phyloP scores from a whole-genome alignment of 192 early-diverging fungal species.

The Coemansia sp. region DNA sequence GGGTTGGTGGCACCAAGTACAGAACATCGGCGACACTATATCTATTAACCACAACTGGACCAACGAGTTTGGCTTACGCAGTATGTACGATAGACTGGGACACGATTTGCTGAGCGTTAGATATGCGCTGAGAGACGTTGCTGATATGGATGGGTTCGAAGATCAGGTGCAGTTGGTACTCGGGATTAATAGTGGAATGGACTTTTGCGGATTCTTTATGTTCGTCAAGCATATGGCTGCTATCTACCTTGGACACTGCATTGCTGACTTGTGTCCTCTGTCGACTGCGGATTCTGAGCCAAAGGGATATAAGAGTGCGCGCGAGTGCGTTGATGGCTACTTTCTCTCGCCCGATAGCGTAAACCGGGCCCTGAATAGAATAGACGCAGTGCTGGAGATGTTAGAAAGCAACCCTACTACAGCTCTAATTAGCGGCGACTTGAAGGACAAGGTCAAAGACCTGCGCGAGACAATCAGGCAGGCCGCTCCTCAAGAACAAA shows the following conservation, averaged over 20 bases:
- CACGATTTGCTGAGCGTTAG: slow-evolving; percentile 56
- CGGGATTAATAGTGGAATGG: slow-evolving; percentile 33
- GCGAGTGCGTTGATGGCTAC: slow-evolving; percentile 16
- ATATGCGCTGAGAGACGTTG: slow-evolving; percentile 60
- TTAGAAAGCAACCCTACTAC: slow-evolving; percentile 23
- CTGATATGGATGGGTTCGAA: slow-evolving; percentile 45
- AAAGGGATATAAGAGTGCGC: background rate
- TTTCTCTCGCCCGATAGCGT: slow-evolving; percentile 23
- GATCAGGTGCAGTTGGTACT: slow-evolving; percentile 44
- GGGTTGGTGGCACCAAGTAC: slow-evolving; percentile 77
- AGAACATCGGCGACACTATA: slow-evolving; percentile 70
- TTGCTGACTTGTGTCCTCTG: background rate
- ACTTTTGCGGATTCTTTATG: slow-evolving; percentile 34
- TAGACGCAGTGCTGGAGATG: slow-evolving; percentile 17
- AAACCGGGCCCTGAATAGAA: slow-evolving; percentile 11
- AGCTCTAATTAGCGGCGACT: background rate
- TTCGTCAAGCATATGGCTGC: slow-evolving; percentile 25
- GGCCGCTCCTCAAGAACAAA: background rate
- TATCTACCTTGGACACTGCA: slow-evolving; percentile 8
- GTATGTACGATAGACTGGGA: slow-evolving; percentile 53
- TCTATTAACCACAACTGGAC: slow-evolving; percentile 82
- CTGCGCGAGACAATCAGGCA: background rate
- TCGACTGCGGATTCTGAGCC: background rate
- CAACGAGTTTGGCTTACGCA: slow-evolving; percentile 63
- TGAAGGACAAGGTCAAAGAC: background rate